phyloP scores from a whole-genome alignment of 371 early-diverging fungal genomes.

The Apophysomyces variabilis region DNA sequence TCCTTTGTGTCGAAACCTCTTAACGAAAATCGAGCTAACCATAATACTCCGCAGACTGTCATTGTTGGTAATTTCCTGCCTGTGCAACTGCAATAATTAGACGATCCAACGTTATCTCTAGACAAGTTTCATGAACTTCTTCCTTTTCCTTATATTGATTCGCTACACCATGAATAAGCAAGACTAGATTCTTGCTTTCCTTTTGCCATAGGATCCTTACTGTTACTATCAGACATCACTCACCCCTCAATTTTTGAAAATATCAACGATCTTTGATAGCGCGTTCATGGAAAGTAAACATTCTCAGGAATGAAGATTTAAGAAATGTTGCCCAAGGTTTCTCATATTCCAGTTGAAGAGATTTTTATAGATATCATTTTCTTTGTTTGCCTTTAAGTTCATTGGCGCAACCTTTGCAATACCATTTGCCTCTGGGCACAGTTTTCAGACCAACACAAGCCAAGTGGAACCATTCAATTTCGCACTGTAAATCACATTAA shows the following conservation, averaged over 20 bases:
- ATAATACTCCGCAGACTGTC: slow-evolving; percentile 46
- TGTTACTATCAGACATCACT: no score
- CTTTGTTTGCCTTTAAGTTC: slow-evolving; percentile 65
- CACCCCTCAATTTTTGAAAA: no score
- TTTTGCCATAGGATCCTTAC: no score
- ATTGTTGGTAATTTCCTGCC: slow-evolving; percentile 90
- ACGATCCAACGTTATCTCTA: no score
- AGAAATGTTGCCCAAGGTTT: no score
- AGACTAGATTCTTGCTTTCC: no score
- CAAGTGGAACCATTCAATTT: slow-evolving; percentile 96
- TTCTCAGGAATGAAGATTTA: no score
- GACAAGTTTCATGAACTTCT: no score
- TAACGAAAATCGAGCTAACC: not conserved
- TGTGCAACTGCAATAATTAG: slow-evolving; percentile 47
- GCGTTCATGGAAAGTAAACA: no score
- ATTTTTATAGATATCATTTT: slow-evolving; percentile 34
- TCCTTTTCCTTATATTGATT: no score
- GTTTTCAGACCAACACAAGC: slow-evolving; percentile 88
- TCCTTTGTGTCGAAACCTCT: not conserved
- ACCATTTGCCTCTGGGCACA: slow-evolving; percentile 93
- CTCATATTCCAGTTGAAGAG: not conserved
- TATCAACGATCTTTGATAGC: no score
- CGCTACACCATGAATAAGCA: no score
- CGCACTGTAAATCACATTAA: slow-evolving; percentile 59
- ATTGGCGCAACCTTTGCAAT: slow-evolving; percentile 76